Evolutionary conservation across 768 basidiomycete species (phyloP).

Genomic region (Boletus bicolor): DNA sequence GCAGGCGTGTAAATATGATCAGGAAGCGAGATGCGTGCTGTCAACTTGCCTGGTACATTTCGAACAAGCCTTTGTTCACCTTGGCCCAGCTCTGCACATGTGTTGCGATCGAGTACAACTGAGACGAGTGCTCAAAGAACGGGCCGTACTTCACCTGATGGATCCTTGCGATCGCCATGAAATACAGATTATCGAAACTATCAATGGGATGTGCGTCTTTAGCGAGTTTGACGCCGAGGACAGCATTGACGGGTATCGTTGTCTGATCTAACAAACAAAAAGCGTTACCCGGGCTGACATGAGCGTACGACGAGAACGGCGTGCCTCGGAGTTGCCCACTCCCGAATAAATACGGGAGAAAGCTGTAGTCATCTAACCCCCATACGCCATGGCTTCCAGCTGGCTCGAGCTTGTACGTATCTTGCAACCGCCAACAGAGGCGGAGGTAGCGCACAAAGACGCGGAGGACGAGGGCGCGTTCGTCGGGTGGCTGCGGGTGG

Average conservation of each 20-base stretch:
- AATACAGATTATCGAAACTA: constrained; percentile 67
- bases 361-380: constrained; percentile 92
- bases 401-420: constrained; percentile 87
- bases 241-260: constrained; percentile 58
- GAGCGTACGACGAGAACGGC: constrained; percentile 9
- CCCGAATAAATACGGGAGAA: constrained; percentile 88
- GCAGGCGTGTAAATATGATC: constrained; percentile 6
- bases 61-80: constrained; percentile 84
- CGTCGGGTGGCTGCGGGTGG: constrained; percentile 54
- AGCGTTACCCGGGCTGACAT: not conserved
- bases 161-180: constrained; percentile 74
- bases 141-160: constrained; percentile 81
- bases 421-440: constrained; percentile 84
- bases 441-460: constrained; percentile 76
- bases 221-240: constrained; percentile 52
- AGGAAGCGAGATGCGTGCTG: not conserved
- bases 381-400: constrained; percentile 98
- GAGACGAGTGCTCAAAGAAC: constrained; percentile 90
- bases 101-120: constrained; percentile 80
- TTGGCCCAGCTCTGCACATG: constrained; percentile 92
- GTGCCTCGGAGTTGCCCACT: constrained; percentile 83
- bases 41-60: constrained; percentile 85
- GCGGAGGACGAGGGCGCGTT: constrained; percentile 54
- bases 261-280: constrained; percentile 48
- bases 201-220: constrained; percentile 21